Evolutionary conservation across 129 eudicot genomes (phyloP).

Genomic region (Arctium lappa): DNA sequence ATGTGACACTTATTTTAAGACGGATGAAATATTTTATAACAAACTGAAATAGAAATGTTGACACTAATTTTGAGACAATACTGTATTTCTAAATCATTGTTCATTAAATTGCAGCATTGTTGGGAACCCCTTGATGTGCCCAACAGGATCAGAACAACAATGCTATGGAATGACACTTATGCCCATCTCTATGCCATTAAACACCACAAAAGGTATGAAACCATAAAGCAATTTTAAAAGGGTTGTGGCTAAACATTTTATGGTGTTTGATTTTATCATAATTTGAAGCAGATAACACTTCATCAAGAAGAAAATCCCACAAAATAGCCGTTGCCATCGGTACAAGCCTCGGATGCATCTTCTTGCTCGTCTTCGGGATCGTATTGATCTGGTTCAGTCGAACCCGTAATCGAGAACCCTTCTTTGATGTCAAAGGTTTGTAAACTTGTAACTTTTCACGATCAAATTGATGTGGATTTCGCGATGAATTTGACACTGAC

Average conservation of each 20-base stretch:
- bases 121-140: slow-evolving; percentile 77
- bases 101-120: slow-evolving; percentile 49
- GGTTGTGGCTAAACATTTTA: slow-evolving; percentile 4
- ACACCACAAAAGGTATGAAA: slow-evolving; percentile 55
- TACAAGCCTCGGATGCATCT: slow-evolving; percentile 52
- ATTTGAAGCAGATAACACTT: slow-evolving; percentile 38
- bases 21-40: too few relatives aligned
- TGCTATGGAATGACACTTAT: slow-evolving; percentile 65
- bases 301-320: slow-evolving; percentile 40
- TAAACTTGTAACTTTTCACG: background rate
- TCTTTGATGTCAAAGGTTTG: slow-evolving; percentile 68
- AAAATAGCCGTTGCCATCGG: slow-evolving; percentile 58
- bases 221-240: background rate
- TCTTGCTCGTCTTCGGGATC: slow-evolving; percentile 41
- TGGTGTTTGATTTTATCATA: background rate
- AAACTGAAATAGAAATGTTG: background rate
- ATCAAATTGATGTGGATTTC: background rate
- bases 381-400: slow-evolving; percentile 55
- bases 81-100: background rate
- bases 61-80: background rate
- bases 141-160: slow-evolving; percentile 54
- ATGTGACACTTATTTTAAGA: too few relatives aligned
- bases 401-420: slow-evolving; percentile 33
- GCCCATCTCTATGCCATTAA: slow-evolving; percentile 82
- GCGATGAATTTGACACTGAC: background rate